phyloP scores from a whole-genome alignment of 495 filamentous ascomycete genomes.

The Letharia lupina region DNA sequence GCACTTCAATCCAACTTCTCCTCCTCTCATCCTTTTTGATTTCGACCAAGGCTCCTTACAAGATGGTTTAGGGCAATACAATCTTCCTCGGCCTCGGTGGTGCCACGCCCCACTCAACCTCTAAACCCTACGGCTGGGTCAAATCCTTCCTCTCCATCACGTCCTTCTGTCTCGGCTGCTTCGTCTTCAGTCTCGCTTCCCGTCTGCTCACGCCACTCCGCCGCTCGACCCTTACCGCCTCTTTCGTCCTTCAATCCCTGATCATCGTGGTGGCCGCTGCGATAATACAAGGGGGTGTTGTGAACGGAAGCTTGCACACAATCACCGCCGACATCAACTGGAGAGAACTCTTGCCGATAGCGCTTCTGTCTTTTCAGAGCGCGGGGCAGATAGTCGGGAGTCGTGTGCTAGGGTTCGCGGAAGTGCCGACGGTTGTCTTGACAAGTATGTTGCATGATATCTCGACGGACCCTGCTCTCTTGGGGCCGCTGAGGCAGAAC shows the following conservation, averaged over 20 bases:
- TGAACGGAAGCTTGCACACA: slow-evolving; percentile 29
- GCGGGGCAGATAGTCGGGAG: slow-evolving; percentile 61
- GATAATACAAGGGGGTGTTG: slow-evolving; percentile 43
- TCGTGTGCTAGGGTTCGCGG: slow-evolving; percentile 54
- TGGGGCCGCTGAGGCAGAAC: slow-evolving; percentile 41
- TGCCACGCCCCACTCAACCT: slow-evolving; percentile 33
- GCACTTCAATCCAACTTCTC: neutral
- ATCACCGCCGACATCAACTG: slow-evolving; percentile 29
- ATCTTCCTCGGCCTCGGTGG: slow-evolving; percentile 60
- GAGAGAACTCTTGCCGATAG: slow-evolving; percentile 46
- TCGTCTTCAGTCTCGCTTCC: slow-evolving; percentile 37
- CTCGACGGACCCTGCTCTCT: slow-evolving; percentile 49
- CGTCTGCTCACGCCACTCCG: slow-evolving; percentile 34
- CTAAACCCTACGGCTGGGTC: slow-evolving; percentile 51
- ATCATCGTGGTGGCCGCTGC: slow-evolving; percentile 50
- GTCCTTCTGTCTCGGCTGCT: slow-evolving; percentile 48
- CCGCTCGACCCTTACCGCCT: slow-evolving; percentile 44
- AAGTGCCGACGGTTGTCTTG: slow-evolving; percentile 66
- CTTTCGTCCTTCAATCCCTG: slow-evolving; percentile 49
- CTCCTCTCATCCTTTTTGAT: neutral
- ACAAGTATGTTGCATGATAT: slow-evolving; percentile 65
- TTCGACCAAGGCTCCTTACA: neutral
- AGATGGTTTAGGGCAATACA: slow-evolving; percentile 42
- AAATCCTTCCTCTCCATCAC: slow-evolving; percentile 51
- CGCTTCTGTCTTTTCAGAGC: slow-evolving; percentile 60